Conservation (phyloP, 2,329 filamentous ascomycete species). For the Leptographium radiaticola region DNA sequence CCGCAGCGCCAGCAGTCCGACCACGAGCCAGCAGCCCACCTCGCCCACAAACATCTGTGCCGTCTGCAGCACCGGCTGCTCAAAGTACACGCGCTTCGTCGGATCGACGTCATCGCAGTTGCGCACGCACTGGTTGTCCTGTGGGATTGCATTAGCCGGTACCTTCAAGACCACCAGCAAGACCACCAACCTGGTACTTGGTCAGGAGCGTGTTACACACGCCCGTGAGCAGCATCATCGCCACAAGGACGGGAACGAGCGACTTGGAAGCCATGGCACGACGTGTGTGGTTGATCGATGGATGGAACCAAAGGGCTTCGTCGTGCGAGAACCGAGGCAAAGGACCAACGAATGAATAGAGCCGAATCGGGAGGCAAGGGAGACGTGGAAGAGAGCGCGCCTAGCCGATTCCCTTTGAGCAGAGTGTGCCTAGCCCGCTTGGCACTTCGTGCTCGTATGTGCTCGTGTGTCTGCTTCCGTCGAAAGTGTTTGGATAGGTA, state of each 20-base stretch:
- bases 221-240: constrained; percentile 92
- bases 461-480: too few relatives aligned
- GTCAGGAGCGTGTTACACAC: constrained; percentile 95
- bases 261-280: constrained; percentile 54
- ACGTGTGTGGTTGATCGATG: background rate
- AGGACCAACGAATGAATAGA: background rate
- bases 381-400: background rate
- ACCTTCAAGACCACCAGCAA: background rate
- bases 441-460: background rate
- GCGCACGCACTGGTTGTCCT: constrained; percentile 95
- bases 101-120: constrained; percentile 66
- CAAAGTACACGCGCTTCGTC: constrained; percentile 59
- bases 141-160: background rate
- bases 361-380: background rate
- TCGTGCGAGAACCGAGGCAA: too few relatives aligned
- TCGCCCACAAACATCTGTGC: constrained; percentile 98
- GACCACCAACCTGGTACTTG: constrained; percentile 63
- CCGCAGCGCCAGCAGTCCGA: constrained; percentile 57
- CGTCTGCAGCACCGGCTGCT: constrained; percentile 93
- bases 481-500: too few relatives aligned
- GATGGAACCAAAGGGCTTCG: too few relatives aligned
- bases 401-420: background rate
- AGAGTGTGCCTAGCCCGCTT: background rate
- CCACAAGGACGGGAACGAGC: constrained; percentile 72
- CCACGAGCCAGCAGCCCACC: constrained; percentile 88